These are phyloP conservation scores for Podospora fimiseda DNA, from an alignment of 495 filamentous ascomycete genomes.

Conservation along the genomic window DNA sequence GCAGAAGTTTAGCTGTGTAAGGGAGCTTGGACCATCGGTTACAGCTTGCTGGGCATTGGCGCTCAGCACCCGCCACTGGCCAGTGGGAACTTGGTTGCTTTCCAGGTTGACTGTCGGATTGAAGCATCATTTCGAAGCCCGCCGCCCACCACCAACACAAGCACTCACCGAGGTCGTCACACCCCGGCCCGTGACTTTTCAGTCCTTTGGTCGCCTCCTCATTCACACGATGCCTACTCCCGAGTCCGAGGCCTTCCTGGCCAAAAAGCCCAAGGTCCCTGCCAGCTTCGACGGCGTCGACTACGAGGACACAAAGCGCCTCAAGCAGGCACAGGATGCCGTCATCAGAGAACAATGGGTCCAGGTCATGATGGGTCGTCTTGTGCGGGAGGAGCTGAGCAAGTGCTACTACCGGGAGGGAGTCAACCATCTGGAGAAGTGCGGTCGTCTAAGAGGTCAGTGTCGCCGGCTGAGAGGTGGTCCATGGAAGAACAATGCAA, in stretches of 20 bases:
- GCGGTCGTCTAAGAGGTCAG: slow-evolving; percentile 83
- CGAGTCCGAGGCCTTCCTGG: slow-evolving; percentile 86
- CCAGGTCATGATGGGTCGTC: slow-evolving; percentile 88
- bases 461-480: too few relatives aligned
- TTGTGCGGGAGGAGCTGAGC: slow-evolving; percentile 88
- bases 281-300: slow-evolving; percentile 96
- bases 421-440: slow-evolving; percentile 97
- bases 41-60: slow-evolving; percentile 1
- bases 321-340: slow-evolving; percentile 92
- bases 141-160: slow-evolving; percentile 9
- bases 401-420: slow-evolving; percentile 95
- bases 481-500: too few relatives aligned
- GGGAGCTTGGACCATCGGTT: slow-evolving; percentile 8
- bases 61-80: too few relatives aligned
- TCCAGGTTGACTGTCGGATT: slow-evolving; percentile 4
- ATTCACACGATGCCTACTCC: slow-evolving; percentile 64
- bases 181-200: neutral
- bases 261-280: slow-evolving; percentile 88
- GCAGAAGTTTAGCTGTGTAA: neutral
- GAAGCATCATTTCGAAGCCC: slow-evolving; percentile 5
- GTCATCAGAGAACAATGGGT: slow-evolving; percentile 98
- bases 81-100: too few relatives aligned
- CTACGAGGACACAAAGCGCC: slow-evolving; percentile 80
- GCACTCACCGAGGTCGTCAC: neutral
- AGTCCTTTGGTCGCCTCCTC: slow-evolving; percentile 1